Evolutionary conservation across 176 grass and related monocot species (phyloP).

Genomic region (Musa troglodytarum): DNA sequence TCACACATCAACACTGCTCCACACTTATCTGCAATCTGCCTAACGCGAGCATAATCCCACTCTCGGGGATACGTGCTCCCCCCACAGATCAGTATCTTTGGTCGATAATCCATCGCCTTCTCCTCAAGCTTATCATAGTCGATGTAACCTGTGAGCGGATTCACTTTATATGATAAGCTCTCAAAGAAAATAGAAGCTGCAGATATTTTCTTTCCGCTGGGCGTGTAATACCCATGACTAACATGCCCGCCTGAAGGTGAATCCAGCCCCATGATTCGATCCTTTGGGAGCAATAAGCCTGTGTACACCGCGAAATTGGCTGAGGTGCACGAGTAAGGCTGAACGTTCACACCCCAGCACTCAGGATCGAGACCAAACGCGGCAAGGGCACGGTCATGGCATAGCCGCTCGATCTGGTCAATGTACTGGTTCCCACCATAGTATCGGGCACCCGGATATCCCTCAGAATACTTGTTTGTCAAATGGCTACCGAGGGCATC

Average conservation of each 20-base stretch:
- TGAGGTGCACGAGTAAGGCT: constrained; percentile 91
- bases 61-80: constrained; percentile 94
- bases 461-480: constrained; percentile 98
- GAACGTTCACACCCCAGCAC: constrained; percentile 86
- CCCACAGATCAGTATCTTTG: constrained; percentile 91
- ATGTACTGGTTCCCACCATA: constrained; percentile 89
- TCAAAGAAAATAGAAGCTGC: constrained; percentile 95
- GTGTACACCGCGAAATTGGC: constrained; percentile 92
- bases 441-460: constrained; percentile 61
- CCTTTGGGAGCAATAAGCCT: constrained; percentile 66
- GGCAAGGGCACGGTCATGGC: constrained; percentile 50
- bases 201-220: constrained; percentile 84
- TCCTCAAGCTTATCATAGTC: constrained; percentile 96
- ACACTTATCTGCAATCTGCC: constrained; percentile 77
- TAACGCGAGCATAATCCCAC: constrained; percentile 77
- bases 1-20: constrained; percentile 88
- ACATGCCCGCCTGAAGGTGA: constrained; percentile 93
- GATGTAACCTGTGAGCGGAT: constrained; percentile 74
- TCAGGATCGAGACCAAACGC: constrained; percentile 65
- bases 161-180: constrained; percentile 93
- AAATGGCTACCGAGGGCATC: constrained; percentile 94
- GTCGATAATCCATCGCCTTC: constrained; percentile 78
- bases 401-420: constrained; percentile 80
- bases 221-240: constrained; percentile 87
- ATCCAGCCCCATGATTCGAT: constrained; percentile 94